Percentiles rank a stretch among this genome's conserved stretches.
Evolutionary conservation across 176 grass and related monocot species (phyloP).

Genomic region (Oryza meridionalis): DNA sequence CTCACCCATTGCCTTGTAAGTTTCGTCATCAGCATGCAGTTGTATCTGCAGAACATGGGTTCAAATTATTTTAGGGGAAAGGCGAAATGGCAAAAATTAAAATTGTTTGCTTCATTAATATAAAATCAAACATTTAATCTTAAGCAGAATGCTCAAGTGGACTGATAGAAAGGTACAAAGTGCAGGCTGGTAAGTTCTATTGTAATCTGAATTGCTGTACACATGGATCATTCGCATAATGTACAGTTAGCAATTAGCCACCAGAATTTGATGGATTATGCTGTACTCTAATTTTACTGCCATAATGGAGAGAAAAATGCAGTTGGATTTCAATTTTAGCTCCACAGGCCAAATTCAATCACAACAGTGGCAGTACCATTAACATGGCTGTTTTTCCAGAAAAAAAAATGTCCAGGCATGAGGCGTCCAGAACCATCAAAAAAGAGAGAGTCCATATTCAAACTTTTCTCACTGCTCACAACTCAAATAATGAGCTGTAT

Average conservation of each 20-base stretch:
- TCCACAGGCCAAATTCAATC: background rate
- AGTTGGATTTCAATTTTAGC: background rate
- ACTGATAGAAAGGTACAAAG: background rate
- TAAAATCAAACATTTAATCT: background rate
- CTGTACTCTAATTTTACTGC: background rate
- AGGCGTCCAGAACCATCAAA: background rate
- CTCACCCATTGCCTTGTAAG: constrained; percentile 68
- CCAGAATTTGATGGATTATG: background rate
- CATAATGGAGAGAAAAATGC: background rate
- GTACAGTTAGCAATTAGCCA: background rate
- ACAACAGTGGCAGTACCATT: background rate
- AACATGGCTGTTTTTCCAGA: background rate
- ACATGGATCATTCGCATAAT: background rate
- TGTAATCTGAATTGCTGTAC: background rate
- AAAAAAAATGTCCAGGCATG: background rate
- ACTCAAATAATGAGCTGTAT: background rate
- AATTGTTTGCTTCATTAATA: background rate
- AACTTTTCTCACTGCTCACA: background rate
- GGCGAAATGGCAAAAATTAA: background rate
- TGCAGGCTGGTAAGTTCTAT: background rate
- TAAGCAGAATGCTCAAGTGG: background rate
- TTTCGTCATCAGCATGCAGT: constrained; percentile 67
- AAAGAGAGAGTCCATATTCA: background rate
- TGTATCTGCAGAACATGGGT: constrained; percentile 52
- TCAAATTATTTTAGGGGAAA: background rate